Base-by-base conservation (phyloP, 441 rosid genomes). In the Gossypium davidsonii region DNA sequence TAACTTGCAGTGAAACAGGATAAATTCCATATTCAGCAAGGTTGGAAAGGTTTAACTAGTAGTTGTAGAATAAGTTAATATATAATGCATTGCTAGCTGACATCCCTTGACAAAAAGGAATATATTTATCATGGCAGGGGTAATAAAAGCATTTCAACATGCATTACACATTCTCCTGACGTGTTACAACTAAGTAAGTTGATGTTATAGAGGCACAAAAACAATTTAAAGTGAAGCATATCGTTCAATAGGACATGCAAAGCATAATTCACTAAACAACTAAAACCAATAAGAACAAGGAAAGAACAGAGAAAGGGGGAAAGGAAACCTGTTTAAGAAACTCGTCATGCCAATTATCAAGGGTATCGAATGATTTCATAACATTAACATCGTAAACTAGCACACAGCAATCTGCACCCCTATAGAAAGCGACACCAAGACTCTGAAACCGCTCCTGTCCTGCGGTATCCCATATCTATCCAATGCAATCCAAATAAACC, bases 401-500 rank as follows among this genome's bases (percentile, higher is more conserved):
- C 72, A 90, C 99, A 70, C 99, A 94, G 71, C 99, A 94, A 83
- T 94, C 99, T 14, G 99, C 99, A 64, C 99, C 99, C 82, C 99
- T 86, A 70, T 92, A 94, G 81, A 94, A 94, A 3, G 97, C 98
- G 59, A 86, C 96, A 28, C 98, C 98, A 48, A 94, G 98, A 83
- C 96, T 90, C 87, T 92, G 97, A 79, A 92, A 94, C 73, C 99
- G 83, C 70, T 94, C 99, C 84, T 94, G 99, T 60, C 98, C 99
- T 26, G 98, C 99, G 0, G 99, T 94, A 79, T 94, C 99, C 99
- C 99, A 94, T 77, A 94, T 89, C 97, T 93, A 82, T 37, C 53
- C 23, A 73, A 67, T 44, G 53, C 69, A 77, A 58, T 20, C 34
- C 0, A 53, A 56, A 28, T 74, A 46, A 6, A 20, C 7, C 48